Base-by-base conservation (phyloP, 140 eudicot genomes). In the Anethum foeniculum region DNA sequence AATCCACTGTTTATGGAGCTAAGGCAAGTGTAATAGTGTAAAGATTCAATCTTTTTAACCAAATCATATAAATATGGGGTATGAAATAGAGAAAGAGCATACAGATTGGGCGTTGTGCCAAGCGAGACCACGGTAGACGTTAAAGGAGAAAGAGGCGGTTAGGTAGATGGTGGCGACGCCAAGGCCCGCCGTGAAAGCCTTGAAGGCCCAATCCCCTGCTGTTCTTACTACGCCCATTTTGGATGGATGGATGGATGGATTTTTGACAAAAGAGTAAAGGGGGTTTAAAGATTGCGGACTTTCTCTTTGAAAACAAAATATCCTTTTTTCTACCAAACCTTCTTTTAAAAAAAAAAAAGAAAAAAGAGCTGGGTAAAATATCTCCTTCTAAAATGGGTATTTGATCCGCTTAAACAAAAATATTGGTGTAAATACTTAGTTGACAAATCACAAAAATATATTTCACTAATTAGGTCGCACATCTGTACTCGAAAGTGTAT, bases 21-120 rank as follows among this genome's bases (percentile, higher is more conserved):
- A 44, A 54, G 58, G 30, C 25, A 43, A 43, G 27, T 18, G 21
- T 12, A 1, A 47, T 47, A 11, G 52, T 12, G 52, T 1, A 18
- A 75, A 75, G 18, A 75, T 14, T 15, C 25, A 47, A 47, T 5
- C 34, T 46, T 75, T 7, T n/a, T 44, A 43, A n/a, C 5, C 6
- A 1, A 21, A 19, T 21, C 30, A 23, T 0, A 12, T 36, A 10
- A 16, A n/a, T 7, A 14, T 9, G 13, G 49, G 27, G 38, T 34
- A 69, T 34, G 56, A 28, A 51, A 76, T 0, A 13, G 52, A 47
- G 52, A 47, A 7, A 41, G 16, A 80, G 83, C 71, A 58, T 86
- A 94, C 98, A 90, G 97, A 51, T 82, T 92, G 97, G 54, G 95
- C 93, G 80, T 83, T 86, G 85, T 95, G 99, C 99, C 99, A 95